phyloP scores from a whole-genome alignment of 768 basidiomycete species.

The Xerocomus potaroensis region DNA sequence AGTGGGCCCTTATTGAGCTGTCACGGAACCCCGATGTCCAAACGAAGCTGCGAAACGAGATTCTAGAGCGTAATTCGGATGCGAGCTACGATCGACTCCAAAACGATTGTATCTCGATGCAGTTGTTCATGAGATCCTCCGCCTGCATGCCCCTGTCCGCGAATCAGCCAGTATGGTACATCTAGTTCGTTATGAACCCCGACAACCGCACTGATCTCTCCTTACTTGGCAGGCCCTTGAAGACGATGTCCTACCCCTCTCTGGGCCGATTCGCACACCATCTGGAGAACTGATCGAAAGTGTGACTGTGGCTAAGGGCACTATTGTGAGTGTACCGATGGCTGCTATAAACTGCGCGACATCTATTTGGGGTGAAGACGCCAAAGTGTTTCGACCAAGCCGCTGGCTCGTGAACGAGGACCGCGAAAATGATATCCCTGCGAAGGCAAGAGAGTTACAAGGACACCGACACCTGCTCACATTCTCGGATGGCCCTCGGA shows the following conservation, averaged over 20 bases:
- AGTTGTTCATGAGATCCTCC: conserved; percentile 42
- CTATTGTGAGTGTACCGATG: conserved; percentile 40
- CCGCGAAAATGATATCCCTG: conserved; percentile 23
- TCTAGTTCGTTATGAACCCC: no score
- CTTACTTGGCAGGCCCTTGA: conserved; percentile 39
- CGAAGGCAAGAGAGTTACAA: conserved; percentile 38
- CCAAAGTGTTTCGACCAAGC: conserved; percentile 54
- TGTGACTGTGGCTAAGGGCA: conserved; percentile 45
- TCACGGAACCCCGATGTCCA: conserved; percentile 42
- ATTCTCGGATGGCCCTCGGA: conserved; percentile 49
- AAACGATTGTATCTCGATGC: conserved; percentile 50
- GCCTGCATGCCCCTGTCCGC: conserved; percentile 39
- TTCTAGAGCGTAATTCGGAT: conserved; percentile 41
- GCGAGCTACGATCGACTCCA: conserved; percentile 53
- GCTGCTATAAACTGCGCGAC: conserved; percentile 44
- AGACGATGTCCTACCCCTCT: conserved; percentile 57
- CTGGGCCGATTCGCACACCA: conserved; percentile 38
- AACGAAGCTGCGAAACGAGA: conserved; percentile 45
- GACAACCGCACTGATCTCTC: no score
- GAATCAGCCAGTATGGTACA: conserved; percentile 18
- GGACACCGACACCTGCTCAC: conserved; percentile 49
- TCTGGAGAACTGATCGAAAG: conserved; percentile 36
- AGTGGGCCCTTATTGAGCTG: conserved; percentile 58
- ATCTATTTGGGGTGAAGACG: conserved; percentile 56
- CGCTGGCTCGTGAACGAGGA: conserved; percentile 60